Evolutionary conservation across 495 filamentous ascomycete genomes (phyloP), one percentile per base, ranked within the genome.

Genomic region (Daldinia bambusicola): DNA sequence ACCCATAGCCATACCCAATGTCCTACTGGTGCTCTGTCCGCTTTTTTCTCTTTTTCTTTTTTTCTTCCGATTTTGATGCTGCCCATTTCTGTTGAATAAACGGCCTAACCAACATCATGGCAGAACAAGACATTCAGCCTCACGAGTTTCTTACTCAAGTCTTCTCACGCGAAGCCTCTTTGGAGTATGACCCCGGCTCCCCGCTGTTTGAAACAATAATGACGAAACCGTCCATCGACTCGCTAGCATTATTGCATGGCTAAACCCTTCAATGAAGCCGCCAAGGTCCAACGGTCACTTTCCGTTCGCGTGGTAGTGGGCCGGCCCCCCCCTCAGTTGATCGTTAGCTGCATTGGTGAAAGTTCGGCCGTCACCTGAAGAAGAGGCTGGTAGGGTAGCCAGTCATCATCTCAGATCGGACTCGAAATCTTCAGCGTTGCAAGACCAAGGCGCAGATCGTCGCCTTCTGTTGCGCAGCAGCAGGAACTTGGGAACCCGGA

Each of bases 241-340:
- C 7, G 22, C 61, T 48, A 57, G 51, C 48, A 61, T 64, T 48
- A 48, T 48, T 22, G 43, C 43, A 48, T 22, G 55, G 52, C 40
- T 32, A 63, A 53, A 6, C 26, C 22, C 26, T 53, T 31, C 31
- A 32, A 26, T 63, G 55, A 73, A 62, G 69, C 37, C 58, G n/a
- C 70, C 60, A 66, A 62, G 66, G 34, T 59, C 61, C 41, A 68
- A 53, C 60, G 58, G 59, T 40, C 55, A 4, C 57, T 58, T 61
- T 57, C 41, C 37, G 57, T 66, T 69, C 70, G 70, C 70, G 70
- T 73, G 70, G 70, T 65, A 69, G 62, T 69, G 57, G 61, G 61
- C 50, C 67, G 22, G 22, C 10, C 4, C 16, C 12, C 57, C 61
- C 66, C 66, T 66, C 65, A 45, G 52, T 56, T 59, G 51, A 45